A percentile compares a stretch with the other conserved stretches of the same genome.
These are phyloP conservation scores for Apiotrichum siamense DNA, from an alignment of 1,284 basidiomycete species.

Conservation along the genomic window DNA sequence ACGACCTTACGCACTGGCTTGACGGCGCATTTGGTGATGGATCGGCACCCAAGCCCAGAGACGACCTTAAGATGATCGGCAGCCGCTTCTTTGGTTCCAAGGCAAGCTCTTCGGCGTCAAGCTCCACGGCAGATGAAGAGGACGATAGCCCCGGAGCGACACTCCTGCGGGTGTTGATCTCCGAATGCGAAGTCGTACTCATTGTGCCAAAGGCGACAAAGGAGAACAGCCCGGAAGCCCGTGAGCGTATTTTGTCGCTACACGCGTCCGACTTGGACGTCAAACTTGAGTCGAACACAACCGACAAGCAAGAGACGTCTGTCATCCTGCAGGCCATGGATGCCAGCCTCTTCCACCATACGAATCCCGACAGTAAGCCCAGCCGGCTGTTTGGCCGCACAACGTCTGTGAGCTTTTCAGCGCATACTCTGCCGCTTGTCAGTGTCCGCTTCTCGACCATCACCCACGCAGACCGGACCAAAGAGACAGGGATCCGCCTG, in stretches of 20 bases:
- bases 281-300: constrained; percentile 56
- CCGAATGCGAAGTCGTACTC: constrained; percentile 30
- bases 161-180: constrained; percentile 27
- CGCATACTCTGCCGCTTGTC: constrained; percentile 48
- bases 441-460: constrained; percentile 65
- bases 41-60: constrained; percentile 48
- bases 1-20: constrained; percentile 68
- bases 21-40: constrained; percentile 47
- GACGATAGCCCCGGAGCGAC: constrained; percentile 26
- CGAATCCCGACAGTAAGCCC: constrained; percentile 9
- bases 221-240: neutral
- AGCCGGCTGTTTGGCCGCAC: constrained; percentile 27
- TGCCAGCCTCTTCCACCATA: constrained; percentile 49
- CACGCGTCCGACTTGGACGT: constrained; percentile 60
- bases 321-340: constrained; percentile 61
- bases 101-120: constrained; percentile 46
- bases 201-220: constrained; percentile 24
- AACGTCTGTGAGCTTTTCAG: constrained; percentile 32
- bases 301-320: constrained; percentile 61
- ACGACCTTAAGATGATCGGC: constrained; percentile 68
- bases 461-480: constrained; percentile 60
- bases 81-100: constrained; percentile 70
- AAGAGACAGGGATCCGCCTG: constrained; percentile 70
- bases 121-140: constrained; percentile 40
- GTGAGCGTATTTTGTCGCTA: constrained; percentile 30